These are phyloP conservation scores for Angophora floribunda DNA, from an alignment of 345 rosid genomes.

Conservation along the genomic window DNA sequence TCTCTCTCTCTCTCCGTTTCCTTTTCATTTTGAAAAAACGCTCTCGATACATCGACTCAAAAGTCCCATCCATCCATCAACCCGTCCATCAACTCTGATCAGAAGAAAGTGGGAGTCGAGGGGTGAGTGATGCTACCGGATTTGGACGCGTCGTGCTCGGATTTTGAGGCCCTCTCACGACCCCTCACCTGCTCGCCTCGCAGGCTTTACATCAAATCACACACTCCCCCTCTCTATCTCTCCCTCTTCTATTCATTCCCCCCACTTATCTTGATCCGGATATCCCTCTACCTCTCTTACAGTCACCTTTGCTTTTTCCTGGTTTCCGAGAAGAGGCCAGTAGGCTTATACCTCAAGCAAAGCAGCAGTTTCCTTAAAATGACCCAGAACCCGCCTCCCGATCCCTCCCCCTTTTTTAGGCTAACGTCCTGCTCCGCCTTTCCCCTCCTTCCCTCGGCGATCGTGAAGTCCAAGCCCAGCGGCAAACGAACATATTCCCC, in stretches of 20 bases:
- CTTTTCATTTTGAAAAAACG: not conserved
- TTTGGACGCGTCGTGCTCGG: constrained; percentile 45
- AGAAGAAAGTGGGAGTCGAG: not conserved
- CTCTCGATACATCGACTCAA: constrained; percentile 24
- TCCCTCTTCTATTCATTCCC: not conserved
- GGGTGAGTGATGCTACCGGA: constrained; percentile 7
- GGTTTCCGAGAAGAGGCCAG: not conserved
- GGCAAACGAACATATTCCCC: not conserved
- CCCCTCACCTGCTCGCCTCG: not conserved
- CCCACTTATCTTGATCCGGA: not conserved
- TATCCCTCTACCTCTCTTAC: not conserved
- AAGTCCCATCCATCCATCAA: constrained; percentile 28
- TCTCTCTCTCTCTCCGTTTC: not conserved
- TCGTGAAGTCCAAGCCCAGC: not conserved
- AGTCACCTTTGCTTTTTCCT: not conserved
- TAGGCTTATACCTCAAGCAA: not conserved
- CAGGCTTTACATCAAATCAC: constrained; percentile 45
- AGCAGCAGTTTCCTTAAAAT: not conserved
- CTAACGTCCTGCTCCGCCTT: not conserved
- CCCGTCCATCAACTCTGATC: constrained; percentile 10
- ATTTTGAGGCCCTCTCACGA: constrained; percentile 7
- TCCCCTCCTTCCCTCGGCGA: not conserved
- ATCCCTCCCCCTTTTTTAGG: not conserved
- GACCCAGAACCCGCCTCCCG: not conserved
- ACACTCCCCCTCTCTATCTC: not conserved